These are phyloP conservation scores for Basipetospora chlamydospora DNA, from an alignment of 2,329 filamentous ascomycete species.

Conservation along the genomic window DNA sequence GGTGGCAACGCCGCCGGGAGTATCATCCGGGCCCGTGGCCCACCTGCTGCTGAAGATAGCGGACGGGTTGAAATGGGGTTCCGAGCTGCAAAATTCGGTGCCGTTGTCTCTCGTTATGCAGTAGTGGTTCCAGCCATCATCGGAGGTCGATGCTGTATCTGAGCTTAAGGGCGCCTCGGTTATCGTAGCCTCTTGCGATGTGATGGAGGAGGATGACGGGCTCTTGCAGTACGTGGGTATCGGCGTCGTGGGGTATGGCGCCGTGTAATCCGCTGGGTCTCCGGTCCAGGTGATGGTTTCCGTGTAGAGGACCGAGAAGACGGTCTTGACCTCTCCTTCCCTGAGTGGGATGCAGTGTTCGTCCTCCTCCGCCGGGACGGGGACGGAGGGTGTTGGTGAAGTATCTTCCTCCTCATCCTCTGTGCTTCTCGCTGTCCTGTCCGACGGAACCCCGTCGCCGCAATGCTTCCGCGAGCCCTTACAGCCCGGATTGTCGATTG, in stretches of 20 bases:
- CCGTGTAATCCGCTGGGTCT: slow-evolving; percentile 29
- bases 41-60: slow-evolving; percentile 21
- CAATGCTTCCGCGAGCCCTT: no score
- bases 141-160: slow-evolving; percentile 1
- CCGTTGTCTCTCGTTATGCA: slow-evolving; percentile 9
- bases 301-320: slow-evolving; percentile 32
- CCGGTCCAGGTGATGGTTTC: slow-evolving; percentile 34
- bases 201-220: slow-evolving; percentile 6
- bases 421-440: neutral
- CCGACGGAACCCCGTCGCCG: no score
- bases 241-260: slow-evolving; percentile 26
- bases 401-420: neutral
- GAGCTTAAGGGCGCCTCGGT: no score
- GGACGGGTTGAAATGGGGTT: slow-evolving; percentile 40
- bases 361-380: neutral
- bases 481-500: no score
- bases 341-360: slow-evolving; percentile 18
- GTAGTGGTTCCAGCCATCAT: slow-evolving; percentile 3
- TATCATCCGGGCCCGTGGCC: no score
- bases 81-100: slow-evolving; percentile 28
- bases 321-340: slow-evolving; percentile 17
- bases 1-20: no score
- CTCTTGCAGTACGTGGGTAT: slow-evolving; percentile 23
- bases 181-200: no score
- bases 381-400: neutral